These are phyloP conservation scores for Aureobasidium vineae DNA, from an alignment of 2,329 filamentous ascomycete species.

Conservation along the genomic window DNA sequence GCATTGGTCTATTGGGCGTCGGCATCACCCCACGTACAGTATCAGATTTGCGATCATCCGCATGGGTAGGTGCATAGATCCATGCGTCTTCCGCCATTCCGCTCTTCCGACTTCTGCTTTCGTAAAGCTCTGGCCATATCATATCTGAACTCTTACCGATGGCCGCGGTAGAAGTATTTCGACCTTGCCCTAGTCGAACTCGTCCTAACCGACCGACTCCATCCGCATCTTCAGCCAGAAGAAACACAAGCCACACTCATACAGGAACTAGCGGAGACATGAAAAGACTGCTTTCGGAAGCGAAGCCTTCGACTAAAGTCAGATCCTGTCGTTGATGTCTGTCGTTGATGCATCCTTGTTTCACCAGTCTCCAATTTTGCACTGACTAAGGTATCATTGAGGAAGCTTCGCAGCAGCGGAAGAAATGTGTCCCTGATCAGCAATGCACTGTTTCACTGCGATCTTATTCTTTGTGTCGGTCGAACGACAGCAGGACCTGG, in stretches of 20 bases:
- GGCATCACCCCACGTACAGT: constrained; percentile 13
- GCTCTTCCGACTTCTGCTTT: constrained; percentile 3
- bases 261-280: not conserved
- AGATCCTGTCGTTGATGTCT: not conserved
- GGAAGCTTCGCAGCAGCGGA: not conserved
- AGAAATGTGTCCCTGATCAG: not conserved
- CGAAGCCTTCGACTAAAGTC: not conserved
- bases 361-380: not conserved
- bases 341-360: not conserved
- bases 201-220: not conserved
- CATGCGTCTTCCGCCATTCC: constrained; percentile 15
- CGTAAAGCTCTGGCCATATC: constrained; percentile 11
- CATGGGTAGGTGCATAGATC: constrained; percentile 6
- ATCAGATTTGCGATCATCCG: constrained; percentile 11
- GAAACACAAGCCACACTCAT: not conserved
- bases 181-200: not conserved
- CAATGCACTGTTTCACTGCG: not conserved
- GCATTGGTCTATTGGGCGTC: not conserved
- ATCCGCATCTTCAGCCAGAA: not conserved
- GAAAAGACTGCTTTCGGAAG: not conserved
- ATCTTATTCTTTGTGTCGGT: not conserved
- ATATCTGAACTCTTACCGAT: not conserved
- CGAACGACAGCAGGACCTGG: not conserved
- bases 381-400: constrained; percentile 1
- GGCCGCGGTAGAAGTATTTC: not conserved